These are phyloP conservation scores for Cercospora sp. DNA, from an alignment of 2,329 filamentous ascomycete species.

Conservation along the genomic window DNA sequence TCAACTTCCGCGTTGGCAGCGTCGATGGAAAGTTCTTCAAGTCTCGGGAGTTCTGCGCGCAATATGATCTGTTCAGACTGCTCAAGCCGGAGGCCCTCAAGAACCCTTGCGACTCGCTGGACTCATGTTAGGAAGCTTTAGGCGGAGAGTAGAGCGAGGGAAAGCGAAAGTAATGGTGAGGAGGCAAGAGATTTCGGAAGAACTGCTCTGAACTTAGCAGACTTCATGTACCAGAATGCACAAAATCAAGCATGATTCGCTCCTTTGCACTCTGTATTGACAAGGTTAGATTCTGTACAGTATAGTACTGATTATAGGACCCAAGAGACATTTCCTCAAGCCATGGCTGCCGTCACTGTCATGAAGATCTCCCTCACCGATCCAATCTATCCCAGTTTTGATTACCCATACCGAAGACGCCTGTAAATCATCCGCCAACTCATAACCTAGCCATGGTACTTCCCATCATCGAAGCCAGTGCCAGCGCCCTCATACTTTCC, in stretches of 20 bases:
- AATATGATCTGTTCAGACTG: conserved; percentile 23
- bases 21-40: conserved; percentile 26
- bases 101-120: conserved; percentile 26
- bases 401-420: background rate
- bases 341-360: background rate
- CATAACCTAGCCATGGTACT: background rate
- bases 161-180: background rate
- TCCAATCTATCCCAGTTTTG: background rate
- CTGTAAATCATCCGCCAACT: background rate
- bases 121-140: conserved; percentile 17
- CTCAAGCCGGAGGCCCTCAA: conserved; percentile 26
- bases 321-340: background rate
- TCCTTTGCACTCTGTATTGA: background rate
- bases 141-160: background rate
- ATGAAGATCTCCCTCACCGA: background rate
- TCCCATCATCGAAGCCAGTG: background rate
- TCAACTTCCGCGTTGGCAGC: conserved; percentile 25
- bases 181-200: background rate
- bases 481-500: background rate
- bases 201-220: background rate
- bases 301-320: background rate
- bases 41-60: conserved; percentile 23
- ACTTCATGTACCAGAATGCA: background rate
- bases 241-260: background rate
- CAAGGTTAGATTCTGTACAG: background rate